Evolutionary conservation across 2,329 filamentous ascomycete genomes (phyloP), one percentile per base, ranked within the genome.

Genomic region (Dichotomopilus funicola): DNA sequence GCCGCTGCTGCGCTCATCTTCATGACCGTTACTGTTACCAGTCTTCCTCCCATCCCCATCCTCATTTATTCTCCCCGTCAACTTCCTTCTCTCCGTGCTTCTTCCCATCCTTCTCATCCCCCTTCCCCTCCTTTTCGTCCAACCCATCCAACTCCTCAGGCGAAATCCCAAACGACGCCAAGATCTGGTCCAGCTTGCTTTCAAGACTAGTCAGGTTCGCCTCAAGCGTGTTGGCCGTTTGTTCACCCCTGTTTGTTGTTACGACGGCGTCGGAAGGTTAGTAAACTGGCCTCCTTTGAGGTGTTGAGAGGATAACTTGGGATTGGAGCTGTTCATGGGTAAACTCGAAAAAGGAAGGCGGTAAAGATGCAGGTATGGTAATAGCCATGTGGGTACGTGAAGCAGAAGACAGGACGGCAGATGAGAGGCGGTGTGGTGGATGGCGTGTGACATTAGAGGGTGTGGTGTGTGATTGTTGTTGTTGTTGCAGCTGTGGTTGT

Each of bases 101-200:
- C 43, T 49, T 19, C 9, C 38, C 27, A 9, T 49, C 19, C 42
- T 53, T 37, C 33, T 50, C 19, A 27, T 27, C 19, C 19, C 19
- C n/a, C 12, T 34, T 31, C 9, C 33, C 42, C 6, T 58, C 51
- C 13, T 44, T 51, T 41, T 53, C 59, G 12, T 49, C 54, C 2
- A 37, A 19, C 1, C 37, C 49, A 27, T 54, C 58, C 27, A 47
- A 12, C 3, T 59, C 59, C 13, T 52, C 57, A 3, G 45, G 10
- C 4, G 54, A 44, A 12, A 61, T 64, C 54, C 78, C 78, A 49
- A 81, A 69, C 31, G 74, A 73, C 12, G 75, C 76, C 27, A 83
- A 71, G 27, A 83, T 70, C 57, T 73, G 73, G 58, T 82, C 79
- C n/a, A 83, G 73, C 64, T 76, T 80, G 63, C 69, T 72, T 67